Percentiles rank a stretch among this genome's conserved stretches.
Evolutionary conservation across 1,139 yeast genomes (phyloP).

Genomic region (Sugiyamaella neomexicana): DNA sequence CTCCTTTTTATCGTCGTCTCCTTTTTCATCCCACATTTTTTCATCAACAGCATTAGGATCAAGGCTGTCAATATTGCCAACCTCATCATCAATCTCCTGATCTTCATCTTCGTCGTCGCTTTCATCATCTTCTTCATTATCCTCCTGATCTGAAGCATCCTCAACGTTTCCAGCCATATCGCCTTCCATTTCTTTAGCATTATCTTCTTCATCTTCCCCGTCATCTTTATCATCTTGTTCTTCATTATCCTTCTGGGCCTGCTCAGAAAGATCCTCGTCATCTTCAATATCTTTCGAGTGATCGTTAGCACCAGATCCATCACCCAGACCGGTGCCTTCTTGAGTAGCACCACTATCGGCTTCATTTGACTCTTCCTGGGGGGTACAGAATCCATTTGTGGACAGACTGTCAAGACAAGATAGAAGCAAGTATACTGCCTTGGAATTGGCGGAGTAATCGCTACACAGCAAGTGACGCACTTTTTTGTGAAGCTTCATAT

Average conservation of each 20-base stretch:
- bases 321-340: slow-evolving; percentile 95
- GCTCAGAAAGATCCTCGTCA: slow-evolving; percentile 86
- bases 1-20: slow-evolving; percentile 62
- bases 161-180: slow-evolving; percentile 95
- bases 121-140: slow-evolving; percentile 57
- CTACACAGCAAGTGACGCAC: slow-evolving; percentile 17
- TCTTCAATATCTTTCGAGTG: slow-evolving; percentile 86
- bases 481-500: slow-evolving; percentile 28
- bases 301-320: slow-evolving; percentile 85
- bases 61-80: slow-evolving; percentile 83
- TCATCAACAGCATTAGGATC: slow-evolving; percentile 97
- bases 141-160: slow-evolving; percentile 61
- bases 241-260: slow-evolving; percentile 81
- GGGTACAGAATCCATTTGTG: slow-evolving; percentile 91
- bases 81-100: slow-evolving; percentile 75
- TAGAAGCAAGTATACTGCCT: slow-evolving; percentile 53
- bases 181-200: slow-evolving; percentile 90
- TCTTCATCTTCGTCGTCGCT: slow-evolving; percentile 55
- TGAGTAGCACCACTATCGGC: slow-evolving; percentile 50
- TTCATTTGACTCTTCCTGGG: slow-evolving; percentile 63
- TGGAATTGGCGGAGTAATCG: slow-evolving; percentile 44
- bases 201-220: slow-evolving; percentile 55
- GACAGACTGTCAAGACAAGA: slow-evolving; percentile 60
- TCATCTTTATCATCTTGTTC: slow-evolving; percentile 66
- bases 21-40: slow-evolving; percentile 98